phyloP scores from a whole-genome alignment of 352 stramenopile species.

The Globisporangium alternatum region DNA sequence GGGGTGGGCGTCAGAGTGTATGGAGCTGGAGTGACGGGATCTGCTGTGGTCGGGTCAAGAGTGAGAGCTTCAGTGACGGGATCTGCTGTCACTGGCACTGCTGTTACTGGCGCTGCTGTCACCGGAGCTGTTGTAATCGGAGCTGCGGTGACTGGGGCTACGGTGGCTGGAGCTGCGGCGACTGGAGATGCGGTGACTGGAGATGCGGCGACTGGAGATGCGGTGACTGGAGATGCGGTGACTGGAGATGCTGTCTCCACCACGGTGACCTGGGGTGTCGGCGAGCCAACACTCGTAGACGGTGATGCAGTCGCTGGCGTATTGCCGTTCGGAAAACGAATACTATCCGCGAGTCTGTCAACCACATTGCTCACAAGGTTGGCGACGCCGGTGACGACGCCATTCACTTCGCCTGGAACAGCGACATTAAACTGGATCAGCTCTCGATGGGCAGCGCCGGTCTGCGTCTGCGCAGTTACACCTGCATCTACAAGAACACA shows the following conservation, averaged over 20 bases:
- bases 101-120: not conserved
- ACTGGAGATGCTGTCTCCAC: not conserved
- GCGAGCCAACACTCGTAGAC: not conserved
- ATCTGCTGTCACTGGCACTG: not conserved
- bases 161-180: too few species aligned
- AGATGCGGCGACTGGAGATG: constrained; percentile 1
- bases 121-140: not conserved
- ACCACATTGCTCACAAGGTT: not conserved
- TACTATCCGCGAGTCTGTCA: not conserved
- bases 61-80: not conserved
- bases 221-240: not conserved
- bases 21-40: not conserved
- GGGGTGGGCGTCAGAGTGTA: not conserved
- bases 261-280: not conserved
- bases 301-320: constrained; percentile 1
- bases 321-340: constrained; percentile 5
- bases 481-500: not conserved
- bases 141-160: constrained; percentile 5
- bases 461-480: constrained; percentile 1
- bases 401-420: not conserved
- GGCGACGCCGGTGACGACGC: constrained; percentile 11
- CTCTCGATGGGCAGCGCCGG: not conserved
- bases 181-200: constrained; percentile 6
- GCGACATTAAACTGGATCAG: constrained; percentile 10
- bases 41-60: not conserved